Evolutionary conservation across 140 eudicot species (phyloP), one percentile per base, ranked within the genome.

Genomic region (Stevia rebaudiana): DNA sequence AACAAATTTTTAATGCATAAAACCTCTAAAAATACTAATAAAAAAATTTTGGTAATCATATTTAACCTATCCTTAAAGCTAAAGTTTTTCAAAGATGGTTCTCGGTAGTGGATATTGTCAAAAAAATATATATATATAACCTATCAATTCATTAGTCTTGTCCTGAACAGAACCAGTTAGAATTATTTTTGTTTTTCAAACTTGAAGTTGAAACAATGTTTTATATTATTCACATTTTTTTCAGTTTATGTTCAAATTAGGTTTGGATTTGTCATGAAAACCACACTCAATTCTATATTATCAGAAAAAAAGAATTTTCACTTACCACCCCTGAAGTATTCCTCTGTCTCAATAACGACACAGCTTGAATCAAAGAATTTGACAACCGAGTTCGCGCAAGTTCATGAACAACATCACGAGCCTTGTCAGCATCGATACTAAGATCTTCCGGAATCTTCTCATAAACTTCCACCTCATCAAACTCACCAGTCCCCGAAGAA

Each of bases 401-500:
- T 52, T 81, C 95, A 41, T 78, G 83, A 79, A 88, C 90, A 36
- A 86, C 86, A 21, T 67, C 67, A 68, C 78, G 82, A 18, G 99
- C 94, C 78, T 85, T 94, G 22, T 69, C 86, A 16, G 71, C 76
- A 69, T 78, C 65, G n/a, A 94, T 88, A 31, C 74, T 66, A 12
- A 94, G 89, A 80, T 94, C 97, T 47, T 77, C 71, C 0, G 99
- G 99, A n/a, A 94, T 86, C 62, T 85, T 88, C 62, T 85, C 76
- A 55, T 83, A 94, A 31, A 88, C 95, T 67, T 88, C 97, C 64
- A 83, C 90, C 40, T 78, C 95, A 63, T 88, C 86, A 40, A 94
- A 88, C 73, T 94, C 99, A 16, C 99, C 99, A 0, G 99, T 85
- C 63, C 99, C 99, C 0, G 97, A 85, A 19, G 97, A 85, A 69